Percentiles rank a stretch among this genome's conserved stretches.
These are phyloP conservation scores for Mrakia blollopis DNA, from an alignment of 768 basidiomycete species.

Conservation along the genomic window DNA sequence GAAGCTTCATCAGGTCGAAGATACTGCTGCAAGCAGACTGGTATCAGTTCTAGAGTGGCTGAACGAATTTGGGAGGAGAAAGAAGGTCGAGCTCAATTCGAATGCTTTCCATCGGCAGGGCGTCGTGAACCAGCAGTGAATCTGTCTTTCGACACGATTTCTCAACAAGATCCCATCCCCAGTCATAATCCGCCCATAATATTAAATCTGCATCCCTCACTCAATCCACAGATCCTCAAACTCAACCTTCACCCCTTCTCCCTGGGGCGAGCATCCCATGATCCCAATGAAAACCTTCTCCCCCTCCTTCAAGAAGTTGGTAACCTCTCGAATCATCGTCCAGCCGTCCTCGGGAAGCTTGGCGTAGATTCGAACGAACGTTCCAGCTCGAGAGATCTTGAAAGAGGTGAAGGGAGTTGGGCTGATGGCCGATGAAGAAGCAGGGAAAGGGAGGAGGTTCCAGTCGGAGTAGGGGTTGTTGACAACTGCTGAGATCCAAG, in stretches of 20 bases:
- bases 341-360: background rate
- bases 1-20: no score
- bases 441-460: background rate
- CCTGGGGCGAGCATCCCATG: conserved; percentile 3
- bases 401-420: background rate
- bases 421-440: background rate
- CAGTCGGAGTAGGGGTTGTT: conserved; percentile 25
- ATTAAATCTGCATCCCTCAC: no score
- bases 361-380: background rate
- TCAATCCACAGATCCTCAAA: conserved; percentile 17
- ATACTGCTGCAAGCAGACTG: no score
- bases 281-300: conserved; percentile 8
- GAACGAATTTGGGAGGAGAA: no score
- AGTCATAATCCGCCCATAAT: no score
- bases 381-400: conserved; percentile 12
- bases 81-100: no score
- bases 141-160: no score
- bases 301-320: background rate
- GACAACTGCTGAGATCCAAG: conserved; percentile 23
- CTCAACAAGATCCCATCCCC: no score
- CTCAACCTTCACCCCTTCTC: conserved; percentile 8
- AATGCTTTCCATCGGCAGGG: no score
- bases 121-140: no score
- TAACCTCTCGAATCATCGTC: conserved; percentile 19
- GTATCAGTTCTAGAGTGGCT: no score